Evolutionary conservation across 192 early-diverging fungal species (phyloP).

Genomic region (Entomortierella chlamydospora): DNA sequence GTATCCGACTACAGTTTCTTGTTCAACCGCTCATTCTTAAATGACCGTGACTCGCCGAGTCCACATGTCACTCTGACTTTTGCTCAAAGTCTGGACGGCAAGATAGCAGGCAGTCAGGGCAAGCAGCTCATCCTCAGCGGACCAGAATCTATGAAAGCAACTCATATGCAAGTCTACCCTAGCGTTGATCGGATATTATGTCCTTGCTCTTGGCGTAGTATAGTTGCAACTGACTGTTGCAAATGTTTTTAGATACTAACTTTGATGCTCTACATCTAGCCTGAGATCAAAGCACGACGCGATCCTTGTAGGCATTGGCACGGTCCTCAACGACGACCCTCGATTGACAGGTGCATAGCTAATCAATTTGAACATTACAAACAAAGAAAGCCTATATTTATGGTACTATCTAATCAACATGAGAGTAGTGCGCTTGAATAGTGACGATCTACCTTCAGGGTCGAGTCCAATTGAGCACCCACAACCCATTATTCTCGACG

Average conservation of each 20-base stretch:
- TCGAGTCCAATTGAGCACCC: constrained; percentile 61
- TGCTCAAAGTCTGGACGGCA: constrained; percentile 91
- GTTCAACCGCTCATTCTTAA: constrained; percentile 12
- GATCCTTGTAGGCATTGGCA: constrained; percentile 89
- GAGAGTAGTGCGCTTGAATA: constrained; percentile 22
- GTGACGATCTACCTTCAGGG: constrained; percentile 17
- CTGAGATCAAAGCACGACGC: constrained; percentile 80
- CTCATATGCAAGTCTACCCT: constrained; percentile 66
- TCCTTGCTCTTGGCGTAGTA: too few relatives aligned
- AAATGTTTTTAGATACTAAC: background rate
- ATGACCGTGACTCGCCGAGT: background rate
- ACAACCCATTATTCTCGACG: constrained; percentile 85
- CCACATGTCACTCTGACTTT: constrained; percentile 86
- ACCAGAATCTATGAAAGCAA: constrained; percentile 80
- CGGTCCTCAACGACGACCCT: constrained; percentile 85
- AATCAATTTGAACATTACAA: background rate
- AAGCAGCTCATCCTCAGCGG: constrained; percentile 78
- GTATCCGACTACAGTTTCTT: constrained; percentile 22
- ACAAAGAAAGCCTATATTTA: too few relatives aligned
- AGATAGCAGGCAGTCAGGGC: constrained; percentile 68
- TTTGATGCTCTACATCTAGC: constrained; percentile 17
- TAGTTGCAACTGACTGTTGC: too few relatives aligned
- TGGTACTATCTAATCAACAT: background rate
- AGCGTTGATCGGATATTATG: background rate
- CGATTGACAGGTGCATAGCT: constrained; percentile 65